Evolutionary conservation across 2,329 filamentous ascomycete species (phyloP), one percentile per base, ranked within the genome.

Genomic region (Epichloe gansuensis): DNA sequence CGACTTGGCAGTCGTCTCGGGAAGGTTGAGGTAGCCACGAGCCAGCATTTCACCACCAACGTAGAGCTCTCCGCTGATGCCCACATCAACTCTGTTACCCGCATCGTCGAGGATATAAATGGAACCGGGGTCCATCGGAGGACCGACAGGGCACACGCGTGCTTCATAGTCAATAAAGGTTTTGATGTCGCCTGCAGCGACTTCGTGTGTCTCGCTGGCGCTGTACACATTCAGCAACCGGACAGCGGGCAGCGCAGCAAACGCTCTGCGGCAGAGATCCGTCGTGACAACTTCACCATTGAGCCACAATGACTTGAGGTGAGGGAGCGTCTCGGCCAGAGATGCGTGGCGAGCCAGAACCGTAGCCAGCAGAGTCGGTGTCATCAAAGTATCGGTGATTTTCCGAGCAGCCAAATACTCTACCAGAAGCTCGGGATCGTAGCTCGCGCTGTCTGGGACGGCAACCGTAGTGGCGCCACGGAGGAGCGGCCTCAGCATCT

Each of bases 281-380:
- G 85, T 85, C 0, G 85, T 88, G 50, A 91, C 86, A 1, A 91
- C 87, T 67, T 91, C 87, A 48, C 87, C 87, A 59, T 91, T 91
- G 34, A 91, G 73, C 86, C 86, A 91, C 34, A 91, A 68, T 0
- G 83, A 86, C 45, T 78, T 79, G 52, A 91, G 71, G 17, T 84
- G 68, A 7, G 84, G 82, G 8, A 91, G 73, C 43, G 79, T 76
- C 28, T 73, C 69, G 17, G 77, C 80, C 50, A 91, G 76, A 45
- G 83, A 74, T 7, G 83, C 74, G 63, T 89, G 82, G 44, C 85
- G 77, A 1, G 85, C 76, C 17, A 91, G 75, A 3, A 90, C 81
- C 2, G 86, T 85, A 28, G 86, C 82, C 46, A 91, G 73, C 13
- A 91, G 75, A 0, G 87, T 91, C 0, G 87, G 87, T 0, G 87